These are phyloP conservation scores for Penicillium decumbens DNA, from an alignment of 2,329 filamentous ascomycete genomes.

Conservation along the genomic window DNA sequence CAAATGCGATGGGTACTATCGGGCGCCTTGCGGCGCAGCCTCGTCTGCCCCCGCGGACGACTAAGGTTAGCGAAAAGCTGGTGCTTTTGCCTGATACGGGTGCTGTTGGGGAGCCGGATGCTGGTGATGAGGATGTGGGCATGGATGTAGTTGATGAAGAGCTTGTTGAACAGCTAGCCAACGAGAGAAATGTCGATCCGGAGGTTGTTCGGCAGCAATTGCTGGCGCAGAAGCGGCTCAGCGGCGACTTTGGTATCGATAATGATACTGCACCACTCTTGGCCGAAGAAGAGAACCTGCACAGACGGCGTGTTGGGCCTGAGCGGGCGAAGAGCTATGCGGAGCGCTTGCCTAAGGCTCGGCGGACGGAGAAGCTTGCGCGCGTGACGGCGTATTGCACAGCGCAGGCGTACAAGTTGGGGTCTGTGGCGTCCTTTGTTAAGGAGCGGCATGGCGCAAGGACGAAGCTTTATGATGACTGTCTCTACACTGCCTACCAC, in stretches of 20 bases:
- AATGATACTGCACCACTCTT: constrained; percentile 48
- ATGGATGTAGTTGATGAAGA: constrained; percentile 35
- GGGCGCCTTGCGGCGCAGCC: constrained; percentile 53
- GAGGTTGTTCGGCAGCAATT: constrained; percentile 33
- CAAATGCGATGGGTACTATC: constrained; percentile 51
- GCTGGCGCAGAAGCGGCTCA: constrained; percentile 29
- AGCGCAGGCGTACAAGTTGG: constrained; percentile 86
- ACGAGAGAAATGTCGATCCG: constrained; percentile 32
- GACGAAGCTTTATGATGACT: constrained; percentile 97
- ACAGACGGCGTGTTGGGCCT: constrained; percentile 50
- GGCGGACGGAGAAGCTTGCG: constrained; percentile 80
- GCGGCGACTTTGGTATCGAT: constrained; percentile 55
- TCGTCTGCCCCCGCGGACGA: constrained; percentile 75
- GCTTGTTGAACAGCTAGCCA: constrained; percentile 31
- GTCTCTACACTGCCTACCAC: constrained; percentile 92
- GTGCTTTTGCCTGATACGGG: constrained; percentile 81
- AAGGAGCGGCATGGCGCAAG: constrained; percentile 81
- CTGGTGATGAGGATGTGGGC: constrained; percentile 29
- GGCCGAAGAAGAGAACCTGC: constrained; percentile 58
- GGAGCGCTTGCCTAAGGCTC: constrained; percentile 82
- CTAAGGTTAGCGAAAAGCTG: constrained; percentile 94
- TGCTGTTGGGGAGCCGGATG: constrained; percentile 37
- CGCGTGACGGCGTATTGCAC: constrained; percentile 95
- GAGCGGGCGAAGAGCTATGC: constrained; percentile 80
- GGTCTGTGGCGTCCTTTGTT: constrained; percentile 80